These are phyloP conservation scores for Cicer cuneatum DNA, from an alignment of 306 rosid genomes.

Conservation along the genomic window DNA sequence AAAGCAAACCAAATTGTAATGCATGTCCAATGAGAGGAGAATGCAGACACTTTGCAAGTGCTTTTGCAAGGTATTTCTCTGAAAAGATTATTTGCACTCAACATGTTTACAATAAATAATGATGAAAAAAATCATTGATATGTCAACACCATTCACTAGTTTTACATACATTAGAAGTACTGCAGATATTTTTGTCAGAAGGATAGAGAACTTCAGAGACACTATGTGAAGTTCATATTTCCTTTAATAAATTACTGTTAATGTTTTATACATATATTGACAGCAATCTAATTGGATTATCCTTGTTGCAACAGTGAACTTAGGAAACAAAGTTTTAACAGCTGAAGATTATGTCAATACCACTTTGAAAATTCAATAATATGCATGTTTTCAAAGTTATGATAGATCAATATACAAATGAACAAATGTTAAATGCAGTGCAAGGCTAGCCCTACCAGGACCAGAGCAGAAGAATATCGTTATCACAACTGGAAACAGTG, in stretches of 20 bases:
- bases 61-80: constrained; percentile 83
- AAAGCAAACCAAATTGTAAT: constrained; percentile 97
- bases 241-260: neutral
- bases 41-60: constrained; percentile 98
- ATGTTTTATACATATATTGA: constrained; percentile 12
- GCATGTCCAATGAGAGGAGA: constrained; percentile 99
- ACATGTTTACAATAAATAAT: constrained; percentile 3
- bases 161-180: constrained; percentile 24
- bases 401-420: constrained; percentile 48
- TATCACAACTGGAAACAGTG: constrained; percentile 56
- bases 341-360: constrained; percentile 21
- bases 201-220: neutral
- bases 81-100: constrained; percentile 11
- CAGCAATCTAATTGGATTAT: neutral
- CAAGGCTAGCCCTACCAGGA: constrained; percentile 96
- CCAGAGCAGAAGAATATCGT: constrained; percentile 80
- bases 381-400: constrained; percentile 32
- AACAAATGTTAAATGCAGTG: constrained; percentile 67
- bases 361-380: constrained; percentile 36
- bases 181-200: constrained; percentile 5
- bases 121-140: neutral
- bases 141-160: neutral
- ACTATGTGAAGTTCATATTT: constrained; percentile 10
- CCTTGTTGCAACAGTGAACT: constrained; percentile 21
- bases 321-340: constrained; percentile 31